Evolutionary conservation across 23 red algal species (phyloP).

Genomic region (Gracilaria caudata): DNA sequence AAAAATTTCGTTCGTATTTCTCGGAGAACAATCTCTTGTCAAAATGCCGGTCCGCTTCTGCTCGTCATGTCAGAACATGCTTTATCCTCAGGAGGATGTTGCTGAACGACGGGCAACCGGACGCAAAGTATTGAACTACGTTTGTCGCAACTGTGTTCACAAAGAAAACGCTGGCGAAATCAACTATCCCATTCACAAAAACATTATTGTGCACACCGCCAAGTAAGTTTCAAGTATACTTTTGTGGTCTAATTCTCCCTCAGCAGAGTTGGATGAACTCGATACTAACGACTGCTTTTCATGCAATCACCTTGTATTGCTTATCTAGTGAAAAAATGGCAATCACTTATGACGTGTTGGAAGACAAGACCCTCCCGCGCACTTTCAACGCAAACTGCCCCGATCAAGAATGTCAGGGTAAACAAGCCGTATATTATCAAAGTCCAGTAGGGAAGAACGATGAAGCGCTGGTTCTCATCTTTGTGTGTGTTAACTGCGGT

Average conservation of each 20-base stretch:
- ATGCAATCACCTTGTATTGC: neutral
- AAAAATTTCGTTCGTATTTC: neutral
- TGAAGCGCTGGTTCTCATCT: slow-evolving; percentile 90
- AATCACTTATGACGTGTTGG: slow-evolving; percentile 77
- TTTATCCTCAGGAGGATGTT: slow-evolving; percentile 87
- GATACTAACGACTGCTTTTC: neutral
- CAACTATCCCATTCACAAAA: slow-evolving; percentile 76
- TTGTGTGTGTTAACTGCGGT: slow-evolving; percentile 82
- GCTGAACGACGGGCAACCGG: slow-evolving; percentile 57
- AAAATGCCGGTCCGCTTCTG: slow-evolving; percentile 75
- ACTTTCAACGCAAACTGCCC: slow-evolving; percentile 84
- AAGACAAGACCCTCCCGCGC: slow-evolving; percentile 89
- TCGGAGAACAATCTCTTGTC: neutral
- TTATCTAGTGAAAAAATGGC: slow-evolving; percentile 72
- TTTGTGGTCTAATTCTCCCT: neutral
- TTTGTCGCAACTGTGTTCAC: slow-evolving; percentile 76
- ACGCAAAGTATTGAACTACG: slow-evolving; percentile 73
- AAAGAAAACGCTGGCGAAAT: slow-evolving; percentile 48
- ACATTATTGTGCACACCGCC: slow-evolving; percentile 83
- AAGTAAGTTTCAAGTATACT: slow-evolving; percentile 61
- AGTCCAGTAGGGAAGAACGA: slow-evolving; percentile 94
- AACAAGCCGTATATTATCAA: slow-evolving; percentile 97
- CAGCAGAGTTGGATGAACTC: neutral
- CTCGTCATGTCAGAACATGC: slow-evolving; percentile 85
- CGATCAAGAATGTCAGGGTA: slow-evolving; percentile 71